Conservation (phyloP, 108 stramenopile genomes). For the Chaetoceros muelleri region DNA sequence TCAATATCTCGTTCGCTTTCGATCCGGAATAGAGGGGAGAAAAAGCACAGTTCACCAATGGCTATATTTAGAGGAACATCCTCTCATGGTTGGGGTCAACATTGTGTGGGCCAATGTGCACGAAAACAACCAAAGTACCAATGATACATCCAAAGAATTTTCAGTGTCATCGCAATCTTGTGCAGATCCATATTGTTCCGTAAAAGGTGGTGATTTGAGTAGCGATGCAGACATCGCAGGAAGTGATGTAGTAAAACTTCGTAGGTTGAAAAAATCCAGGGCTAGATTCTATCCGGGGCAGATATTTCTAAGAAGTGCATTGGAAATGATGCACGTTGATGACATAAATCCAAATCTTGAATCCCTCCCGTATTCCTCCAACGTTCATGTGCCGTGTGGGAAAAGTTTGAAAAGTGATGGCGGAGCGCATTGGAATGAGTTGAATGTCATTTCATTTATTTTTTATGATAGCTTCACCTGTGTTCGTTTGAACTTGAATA, state of each 20-base stretch:
- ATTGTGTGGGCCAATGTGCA: constrained; percentile 26
- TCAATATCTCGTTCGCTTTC: constrained; percentile 22
- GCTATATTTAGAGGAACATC: constrained; percentile 31
- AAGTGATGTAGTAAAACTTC: background rate
- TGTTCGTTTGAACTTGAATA: constrained; percentile 11
- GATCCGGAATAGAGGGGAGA: constrained; percentile 26
- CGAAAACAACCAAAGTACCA: background rate
- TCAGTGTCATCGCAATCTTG: background rate
- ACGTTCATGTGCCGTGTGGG: no score
- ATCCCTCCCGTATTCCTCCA: background rate
- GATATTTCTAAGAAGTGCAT: constrained; percentile 17
- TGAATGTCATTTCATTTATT: constrained; percentile 21
- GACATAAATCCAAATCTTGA: constrained; percentile 8
- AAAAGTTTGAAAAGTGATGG: background rate
- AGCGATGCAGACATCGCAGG: background rate
- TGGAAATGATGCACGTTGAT: constrained; percentile 23
- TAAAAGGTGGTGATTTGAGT: background rate
- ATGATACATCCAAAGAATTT: background rate
- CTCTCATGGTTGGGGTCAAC: constrained; percentile 17
- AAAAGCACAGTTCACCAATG: constrained; percentile 27
- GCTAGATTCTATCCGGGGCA: constrained; percentile 24
- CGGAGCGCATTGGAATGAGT: background rate
- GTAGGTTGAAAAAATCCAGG: background rate
- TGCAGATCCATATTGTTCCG: background rate
- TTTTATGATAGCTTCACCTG: constrained; percentile 14